Percentiles rank a stretch among this genome's conserved stretches.
These are phyloP conservation scores for Tardiomyces digboiensis DNA, from an alignment of 1,139 yeast species.

Conservation along the genomic window DNA sequence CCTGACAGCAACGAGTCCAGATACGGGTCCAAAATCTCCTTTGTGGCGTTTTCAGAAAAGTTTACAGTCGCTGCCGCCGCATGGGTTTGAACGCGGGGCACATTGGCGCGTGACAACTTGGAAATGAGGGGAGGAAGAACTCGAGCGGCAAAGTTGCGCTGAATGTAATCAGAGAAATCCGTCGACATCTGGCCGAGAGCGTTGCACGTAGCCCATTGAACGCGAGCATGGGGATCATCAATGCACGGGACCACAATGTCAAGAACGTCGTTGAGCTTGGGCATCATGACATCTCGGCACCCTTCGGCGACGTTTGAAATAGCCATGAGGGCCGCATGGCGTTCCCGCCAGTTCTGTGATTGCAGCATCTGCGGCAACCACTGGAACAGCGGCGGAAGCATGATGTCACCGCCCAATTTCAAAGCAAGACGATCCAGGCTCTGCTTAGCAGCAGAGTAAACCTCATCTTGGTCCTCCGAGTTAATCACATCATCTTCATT, in stretches of 20 bases:
- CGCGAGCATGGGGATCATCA: slow-evolving; percentile 82
- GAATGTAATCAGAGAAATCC: slow-evolving; percentile 86
- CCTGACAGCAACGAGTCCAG: slow-evolving; percentile 71
- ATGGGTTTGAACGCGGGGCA: slow-evolving; percentile 92
- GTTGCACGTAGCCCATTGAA: slow-evolving; percentile 95
- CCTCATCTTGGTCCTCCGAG: slow-evolving; percentile 79
- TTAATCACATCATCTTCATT: slow-evolving; percentile 70
- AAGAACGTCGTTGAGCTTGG: slow-evolving; percentile 71
- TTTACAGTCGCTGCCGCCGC: slow-evolving; percentile 98
- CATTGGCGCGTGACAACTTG: slow-evolving; percentile 57
- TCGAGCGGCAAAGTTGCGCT: slow-evolving; percentile 66
- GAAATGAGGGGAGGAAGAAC: slow-evolving; percentile 85
- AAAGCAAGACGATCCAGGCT: slow-evolving; percentile 84
- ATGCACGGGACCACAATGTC: slow-evolving; percentile 79
- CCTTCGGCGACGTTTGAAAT: slow-evolving; percentile 97
- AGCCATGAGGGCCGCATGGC: slow-evolving; percentile 97
- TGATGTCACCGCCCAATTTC: slow-evolving; percentile 70
- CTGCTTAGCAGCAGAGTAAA: slow-evolving; percentile 89
- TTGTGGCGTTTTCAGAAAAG: slow-evolving; percentile 86
- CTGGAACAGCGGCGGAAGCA: slow-evolving; percentile 81
- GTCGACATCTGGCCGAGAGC: slow-evolving; percentile 98
- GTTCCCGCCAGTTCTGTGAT: slow-evolving; percentile 80
- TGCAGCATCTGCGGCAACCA: slow-evolving; percentile 75
- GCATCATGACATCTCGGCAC: slow-evolving; percentile 78
- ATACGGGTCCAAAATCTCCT: slow-evolving; percentile 82